These are phyloP conservation scores for Clarkia xantiana DNA, from an alignment of 345 rosid species.

Conservation along the genomic window DNA sequence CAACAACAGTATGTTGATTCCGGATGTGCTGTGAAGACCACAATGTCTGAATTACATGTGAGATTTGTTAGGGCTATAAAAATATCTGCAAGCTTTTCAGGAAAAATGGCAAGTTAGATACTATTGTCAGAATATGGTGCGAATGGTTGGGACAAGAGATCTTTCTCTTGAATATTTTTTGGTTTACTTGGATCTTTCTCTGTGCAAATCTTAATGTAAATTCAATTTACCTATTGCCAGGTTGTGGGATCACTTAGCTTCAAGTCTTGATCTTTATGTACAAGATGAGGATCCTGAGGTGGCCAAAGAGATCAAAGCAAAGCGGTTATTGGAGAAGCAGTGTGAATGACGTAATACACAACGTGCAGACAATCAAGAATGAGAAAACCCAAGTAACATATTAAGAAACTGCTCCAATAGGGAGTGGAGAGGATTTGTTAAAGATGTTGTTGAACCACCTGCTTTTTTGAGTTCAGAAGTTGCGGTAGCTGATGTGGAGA, in stretches of 20 bases:
- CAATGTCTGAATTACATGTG: constrained; percentile 26
- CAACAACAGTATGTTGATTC: constrained; percentile 26
- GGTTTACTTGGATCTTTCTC: neutral
- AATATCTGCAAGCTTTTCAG: constrained; percentile 4
- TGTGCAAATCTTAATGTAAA: neutral
- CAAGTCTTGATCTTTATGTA: constrained; percentile 47
- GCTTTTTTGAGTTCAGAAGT: constrained; percentile 54
- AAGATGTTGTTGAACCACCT: constrained; percentile 42
- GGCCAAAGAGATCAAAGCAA: constrained; percentile 17
- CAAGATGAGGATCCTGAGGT: constrained; percentile 8
- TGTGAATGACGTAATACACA: constrained; percentile 16
- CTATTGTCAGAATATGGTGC: constrained; percentile 66
- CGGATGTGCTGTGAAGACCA: constrained; percentile 45
- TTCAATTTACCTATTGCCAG: constrained; percentile 22
- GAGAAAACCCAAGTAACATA: constrained; percentile 25
- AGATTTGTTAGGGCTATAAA: neutral
- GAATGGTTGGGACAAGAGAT: constrained; percentile 64
- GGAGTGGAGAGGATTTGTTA: constrained; percentile 50
- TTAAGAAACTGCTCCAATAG: constrained; percentile 34
- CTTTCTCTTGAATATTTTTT: constrained; percentile 11
- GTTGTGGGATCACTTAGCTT: constrained; percentile 91
- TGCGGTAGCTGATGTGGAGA: constrained; percentile 24
- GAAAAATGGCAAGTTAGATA: constrained; percentile 17
- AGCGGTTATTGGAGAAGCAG: constrained; percentile 14
- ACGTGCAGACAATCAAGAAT: constrained; percentile 30